Evolutionary conservation across 768 basidiomycete species (phyloP), one percentile per base, ranked within the genome.

Genomic region (Kwoniella dejecticola): DNA sequence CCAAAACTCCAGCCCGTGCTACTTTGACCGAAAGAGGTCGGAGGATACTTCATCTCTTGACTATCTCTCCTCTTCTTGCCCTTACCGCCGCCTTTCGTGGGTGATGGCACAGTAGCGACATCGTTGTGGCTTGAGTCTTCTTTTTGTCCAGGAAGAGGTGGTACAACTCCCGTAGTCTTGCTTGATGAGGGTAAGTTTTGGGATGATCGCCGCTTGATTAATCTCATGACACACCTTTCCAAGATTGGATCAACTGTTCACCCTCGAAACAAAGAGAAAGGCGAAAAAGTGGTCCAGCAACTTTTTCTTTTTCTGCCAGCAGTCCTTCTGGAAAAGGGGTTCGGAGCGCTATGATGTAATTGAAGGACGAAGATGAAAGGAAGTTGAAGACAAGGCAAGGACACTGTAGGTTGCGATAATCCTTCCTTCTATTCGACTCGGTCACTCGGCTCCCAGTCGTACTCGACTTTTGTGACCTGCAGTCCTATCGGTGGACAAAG

Each of bases 31-130:
- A 60, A 52, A 8, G 58, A 60, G 15, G 46, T 60, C 6, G 58
- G 58, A 21, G 58, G 58, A 33, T 60, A 60, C 49, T 49, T 48
- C 46, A 49, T 60, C 58, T 60, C 48, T 15, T 26, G 21, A 27
- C 46, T 50, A 30, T 44, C 38, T n/a, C 48, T 30, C 27, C 27
- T 60, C 58, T 50, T 60, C 55, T 29, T 57, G 4, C 44, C 55
- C 15, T 45, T 45, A 11, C 12, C 42, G 13, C 17, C 36, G 13
- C 17, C 36, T 7, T 30, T 44, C 21, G 33, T 36, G 33, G 33
- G 33, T 7, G 15, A 36, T 7, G 33, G 33, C 7, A 36, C 15
- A 7, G 33, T 36, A 36, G 33, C 33, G 33, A 36, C 33, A 36
- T 36, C 33, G 33, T 36, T 36, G 33, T 7, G 7, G 15, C 33